Percentiles rank a stretch among this genome's conserved stretches.
Conservation (phyloP, 2,329 filamentous ascomycete genomes). For the Ascochyta clinopodiicola region DNA sequence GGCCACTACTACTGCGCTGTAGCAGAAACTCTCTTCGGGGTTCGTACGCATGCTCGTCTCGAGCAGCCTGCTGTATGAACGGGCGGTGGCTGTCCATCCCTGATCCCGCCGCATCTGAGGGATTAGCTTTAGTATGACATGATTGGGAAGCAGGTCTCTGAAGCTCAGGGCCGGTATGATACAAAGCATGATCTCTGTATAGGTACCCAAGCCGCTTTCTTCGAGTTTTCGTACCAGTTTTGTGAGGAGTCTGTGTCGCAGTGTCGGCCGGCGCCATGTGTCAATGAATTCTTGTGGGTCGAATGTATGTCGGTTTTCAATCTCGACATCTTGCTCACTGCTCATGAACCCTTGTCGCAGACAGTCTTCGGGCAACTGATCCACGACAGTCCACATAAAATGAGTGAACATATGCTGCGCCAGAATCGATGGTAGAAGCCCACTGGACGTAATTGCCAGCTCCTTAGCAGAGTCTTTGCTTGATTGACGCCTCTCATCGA, state of each 20-base stretch:
- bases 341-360: not conserved
- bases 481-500: not conserved
- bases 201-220: not conserved
- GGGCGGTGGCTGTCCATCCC: not conserved
- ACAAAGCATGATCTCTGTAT: conserved; percentile 1
- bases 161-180: conserved; percentile 7
- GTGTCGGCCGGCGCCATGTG: not conserved
- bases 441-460: not conserved
- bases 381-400: conserved; percentile 7
- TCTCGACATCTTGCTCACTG: conserved; percentile 2
- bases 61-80: not conserved
- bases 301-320: not conserved
- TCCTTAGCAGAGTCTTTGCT: not conserved
- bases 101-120: not conserved
- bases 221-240: not conserved
- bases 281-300: not conserved
- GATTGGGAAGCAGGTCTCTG: conserved; percentile 3
- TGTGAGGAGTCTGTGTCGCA: not conserved
- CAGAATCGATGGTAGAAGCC: not conserved
- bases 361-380: not conserved
- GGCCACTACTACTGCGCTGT: not conserved
- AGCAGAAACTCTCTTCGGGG: not conserved
- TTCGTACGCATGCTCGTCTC: not conserved
- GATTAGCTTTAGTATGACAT: conserved; percentile 2
- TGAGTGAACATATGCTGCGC: conserved; percentile 3